A percentile compares a stretch with the other conserved stretches of the same genome.
phyloP scores from a whole-genome alignment of 768 basidiomycete genomes.

The Tricholoma furcatifolium region DNA sequence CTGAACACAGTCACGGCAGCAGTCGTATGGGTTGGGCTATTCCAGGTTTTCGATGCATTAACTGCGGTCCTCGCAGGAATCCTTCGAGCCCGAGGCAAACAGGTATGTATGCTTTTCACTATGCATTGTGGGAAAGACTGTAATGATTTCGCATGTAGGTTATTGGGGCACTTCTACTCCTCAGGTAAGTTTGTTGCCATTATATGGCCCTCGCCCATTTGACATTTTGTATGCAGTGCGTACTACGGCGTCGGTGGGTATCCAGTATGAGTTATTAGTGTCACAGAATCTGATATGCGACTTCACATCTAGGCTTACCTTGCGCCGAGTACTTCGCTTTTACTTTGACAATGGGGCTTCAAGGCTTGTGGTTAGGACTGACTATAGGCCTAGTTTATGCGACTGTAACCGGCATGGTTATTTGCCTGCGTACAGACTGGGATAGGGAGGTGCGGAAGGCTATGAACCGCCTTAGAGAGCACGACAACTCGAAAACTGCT shows the following conservation, averaged over 20 bases:
- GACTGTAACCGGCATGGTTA: conserved; percentile 47
- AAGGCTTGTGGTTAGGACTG: conserved; percentile 89
- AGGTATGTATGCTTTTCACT: conserved; percentile 33
- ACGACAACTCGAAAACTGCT: conserved; percentile 23
- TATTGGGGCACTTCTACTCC: conserved; percentile 73
- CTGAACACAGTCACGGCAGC: neutral
- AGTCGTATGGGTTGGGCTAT: conserved; percentile 50
- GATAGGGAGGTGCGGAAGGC: conserved; percentile 63
- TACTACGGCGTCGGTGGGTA: conserved; percentile 73
- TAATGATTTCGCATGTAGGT: conserved; percentile 34
- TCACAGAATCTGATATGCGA: neutral
- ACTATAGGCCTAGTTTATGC: conserved; percentile 61
- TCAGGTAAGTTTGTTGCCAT: conserved; percentile 40
- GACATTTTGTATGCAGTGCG: conserved; percentile 34
- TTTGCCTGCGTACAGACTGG: conserved; percentile 67
- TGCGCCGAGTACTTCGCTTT: conserved; percentile 79
- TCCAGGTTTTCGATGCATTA: conserved; percentile 83
- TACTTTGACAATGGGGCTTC: conserved; percentile 49
- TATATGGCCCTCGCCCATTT: neutral
- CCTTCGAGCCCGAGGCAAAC: conserved; percentile 80
- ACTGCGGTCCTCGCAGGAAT: conserved; percentile 68
- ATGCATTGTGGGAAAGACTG: neutral
- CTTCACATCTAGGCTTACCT: conserved; percentile 55
- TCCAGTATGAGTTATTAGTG: no score
- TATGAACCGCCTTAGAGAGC: conserved; percentile 40